Conservation (phyloP, 805 yeast genomes). For the Ogataea polymorpha region DNA sequence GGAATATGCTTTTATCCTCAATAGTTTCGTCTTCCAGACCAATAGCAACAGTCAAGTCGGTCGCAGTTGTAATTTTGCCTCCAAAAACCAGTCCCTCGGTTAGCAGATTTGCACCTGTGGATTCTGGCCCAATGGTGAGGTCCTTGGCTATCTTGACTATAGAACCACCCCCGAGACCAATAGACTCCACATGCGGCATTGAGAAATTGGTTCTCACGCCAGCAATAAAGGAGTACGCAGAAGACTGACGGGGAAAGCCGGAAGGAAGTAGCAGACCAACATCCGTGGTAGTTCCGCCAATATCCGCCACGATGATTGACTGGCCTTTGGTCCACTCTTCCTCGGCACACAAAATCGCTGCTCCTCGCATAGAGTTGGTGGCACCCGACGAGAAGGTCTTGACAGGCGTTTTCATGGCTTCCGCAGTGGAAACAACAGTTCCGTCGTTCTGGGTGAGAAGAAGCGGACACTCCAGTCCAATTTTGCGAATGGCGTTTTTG, state of each 20-base stretch:
- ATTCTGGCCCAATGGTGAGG: constrained; percentile 5
- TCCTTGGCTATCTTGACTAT: neutral
- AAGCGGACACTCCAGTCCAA: constrained; percentile 6
- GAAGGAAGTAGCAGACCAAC: constrained; percentile 7
- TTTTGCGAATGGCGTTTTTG: neutral
- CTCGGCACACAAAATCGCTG: constrained; percentile 8
- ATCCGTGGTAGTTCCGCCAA: constrained; percentile 9
- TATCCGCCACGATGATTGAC: constrained; percentile 4
- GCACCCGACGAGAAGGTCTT: constrained; percentile 11
- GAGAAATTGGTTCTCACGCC: constrained; percentile 10
- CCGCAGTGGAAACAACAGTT: constrained; percentile 4
- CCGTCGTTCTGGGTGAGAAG: constrained; percentile 9
- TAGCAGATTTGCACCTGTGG: constrained; percentile 4
- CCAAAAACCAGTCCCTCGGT: constrained; percentile 4
- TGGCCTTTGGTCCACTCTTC: neutral
- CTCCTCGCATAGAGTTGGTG: constrained; percentile 11
- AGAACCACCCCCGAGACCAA: constrained; percentile 9
- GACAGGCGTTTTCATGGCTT: constrained; percentile 7
- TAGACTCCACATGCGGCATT: constrained; percentile 10
- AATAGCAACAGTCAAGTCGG: constrained; percentile 8
- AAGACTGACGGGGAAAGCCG: constrained; percentile 9
- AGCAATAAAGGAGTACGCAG: constrained; percentile 7
- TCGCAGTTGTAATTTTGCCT: constrained; percentile 1
- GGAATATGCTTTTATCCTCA: constrained; percentile 19
- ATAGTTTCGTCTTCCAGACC: constrained; percentile 8